Conservation (phyloP, 1,284 basidiomycete genomes). For the Acaromyces ingoldii region DNA sequence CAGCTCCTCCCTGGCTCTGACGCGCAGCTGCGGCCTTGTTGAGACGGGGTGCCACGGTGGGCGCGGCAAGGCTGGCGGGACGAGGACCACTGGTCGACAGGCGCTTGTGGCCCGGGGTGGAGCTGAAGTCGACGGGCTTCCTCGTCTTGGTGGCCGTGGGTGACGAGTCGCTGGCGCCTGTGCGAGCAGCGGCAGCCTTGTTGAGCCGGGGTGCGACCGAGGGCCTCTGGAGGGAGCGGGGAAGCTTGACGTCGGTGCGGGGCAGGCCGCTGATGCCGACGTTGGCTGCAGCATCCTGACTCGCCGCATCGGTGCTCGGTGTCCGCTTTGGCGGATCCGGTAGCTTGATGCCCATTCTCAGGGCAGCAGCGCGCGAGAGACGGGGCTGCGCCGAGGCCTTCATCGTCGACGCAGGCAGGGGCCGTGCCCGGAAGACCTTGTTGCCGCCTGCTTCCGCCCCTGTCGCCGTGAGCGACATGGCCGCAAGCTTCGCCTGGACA, state of each 20-base stretch:
- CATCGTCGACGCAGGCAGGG: slow-evolving; percentile 61
- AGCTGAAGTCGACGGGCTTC: slow-evolving; percentile 27
- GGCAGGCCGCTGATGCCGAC: slow-evolving; percentile 27
- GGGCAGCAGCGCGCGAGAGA: slow-evolving; percentile 68
- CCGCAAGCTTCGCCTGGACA: too few relatives aligned
- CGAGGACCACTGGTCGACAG: neutral
- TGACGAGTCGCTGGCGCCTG: neutral
- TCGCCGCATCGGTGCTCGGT: neutral
- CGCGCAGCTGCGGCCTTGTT: slow-evolving; percentile 31
- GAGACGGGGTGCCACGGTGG: slow-evolving; percentile 24
- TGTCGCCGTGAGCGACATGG: too few relatives aligned
- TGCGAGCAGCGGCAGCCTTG: slow-evolving; percentile 23
- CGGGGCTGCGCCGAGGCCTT: slow-evolving; percentile 70
- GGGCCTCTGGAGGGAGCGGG: slow-evolving; percentile 15
- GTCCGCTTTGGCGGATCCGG: slow-evolving; percentile 14
- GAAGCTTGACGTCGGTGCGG: slow-evolving; percentile 11
- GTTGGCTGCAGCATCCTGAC: slow-evolving; percentile 5
- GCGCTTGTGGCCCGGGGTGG: slow-evolving; percentile 32
- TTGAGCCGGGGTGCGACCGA: slow-evolving; percentile 27
- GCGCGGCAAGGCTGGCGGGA: slow-evolving; percentile 15
- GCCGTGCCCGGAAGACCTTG: slow-evolving; percentile 66
- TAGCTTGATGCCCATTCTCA: slow-evolving; percentile 56
- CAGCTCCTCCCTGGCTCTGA: neutral
- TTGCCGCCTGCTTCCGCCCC: too few relatives aligned
- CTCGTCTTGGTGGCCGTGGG: neutral